Conservation (phyloP, 2,329 filamentous ascomycete species). For the Monosporascus sp. region DNA sequence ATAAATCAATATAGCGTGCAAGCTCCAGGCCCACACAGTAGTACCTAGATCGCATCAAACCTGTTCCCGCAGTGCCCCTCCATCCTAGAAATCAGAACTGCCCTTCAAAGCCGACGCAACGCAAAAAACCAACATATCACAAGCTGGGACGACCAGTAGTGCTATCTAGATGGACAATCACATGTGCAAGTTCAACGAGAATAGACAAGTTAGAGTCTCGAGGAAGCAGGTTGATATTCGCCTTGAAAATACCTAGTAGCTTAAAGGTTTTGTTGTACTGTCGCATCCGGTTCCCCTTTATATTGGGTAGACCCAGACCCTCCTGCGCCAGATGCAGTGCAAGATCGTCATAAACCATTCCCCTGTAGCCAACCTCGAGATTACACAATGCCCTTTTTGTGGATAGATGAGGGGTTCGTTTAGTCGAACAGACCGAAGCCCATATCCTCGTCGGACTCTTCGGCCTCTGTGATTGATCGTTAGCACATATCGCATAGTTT, state of each 20-base stretch:
- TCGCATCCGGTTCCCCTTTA: constrained; percentile 6
- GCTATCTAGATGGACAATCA: too few species aligned
- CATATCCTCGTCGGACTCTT: constrained; percentile 72
- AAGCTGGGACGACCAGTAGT: too few species aligned
- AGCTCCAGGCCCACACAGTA: too few species aligned
- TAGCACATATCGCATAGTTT: neutral
- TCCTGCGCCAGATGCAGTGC: constrained; percentile 24
- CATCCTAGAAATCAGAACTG: too few species aligned
- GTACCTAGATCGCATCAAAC: too few species aligned
- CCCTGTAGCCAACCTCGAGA: constrained; percentile 20
- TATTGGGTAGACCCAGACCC: constrained; percentile 21
- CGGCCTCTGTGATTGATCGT: constrained; percentile 43
- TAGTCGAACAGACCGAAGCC: constrained; percentile 74
- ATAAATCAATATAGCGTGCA: too few species aligned
- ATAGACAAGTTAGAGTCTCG: neutral
- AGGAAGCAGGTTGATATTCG: constrained; percentile 24
- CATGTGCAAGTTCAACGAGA: too few species aligned
- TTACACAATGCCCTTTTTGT: constrained; percentile 20
- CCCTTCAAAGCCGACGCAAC: too few species aligned
- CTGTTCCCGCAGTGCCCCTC: too few species aligned
- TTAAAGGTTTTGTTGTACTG: constrained; percentile 8
- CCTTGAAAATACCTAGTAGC: constrained; percentile 14
- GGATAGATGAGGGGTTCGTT: constrained; percentile 30
- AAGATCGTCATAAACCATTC: constrained; percentile 22
- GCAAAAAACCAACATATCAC: too few species aligned